Conservation (phyloP, 331 rosid species). For the Pyrus hybrid region DNA sequence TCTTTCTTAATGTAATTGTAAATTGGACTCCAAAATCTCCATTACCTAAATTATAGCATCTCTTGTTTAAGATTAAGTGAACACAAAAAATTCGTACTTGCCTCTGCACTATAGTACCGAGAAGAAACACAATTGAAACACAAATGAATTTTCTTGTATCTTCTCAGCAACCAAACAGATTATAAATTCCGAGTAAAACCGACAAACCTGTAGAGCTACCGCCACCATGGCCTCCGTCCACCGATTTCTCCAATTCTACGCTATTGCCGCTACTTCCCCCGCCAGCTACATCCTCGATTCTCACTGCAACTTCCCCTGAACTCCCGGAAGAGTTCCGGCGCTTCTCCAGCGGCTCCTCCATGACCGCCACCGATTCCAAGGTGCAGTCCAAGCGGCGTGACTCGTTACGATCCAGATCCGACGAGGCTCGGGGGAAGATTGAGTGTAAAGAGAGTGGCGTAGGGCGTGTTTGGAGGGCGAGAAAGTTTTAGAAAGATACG, state of each 20-base stretch:
- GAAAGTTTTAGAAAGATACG: background rate
- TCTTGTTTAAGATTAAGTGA: background rate
- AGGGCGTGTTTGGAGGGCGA: background rate
- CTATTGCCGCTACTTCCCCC: conserved; percentile 17
- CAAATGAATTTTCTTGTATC: background rate
- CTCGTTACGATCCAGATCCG: conserved; percentile 31
- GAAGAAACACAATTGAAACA: background rate
- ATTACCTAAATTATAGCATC: background rate
- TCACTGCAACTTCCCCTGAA: conserved; percentile 33
- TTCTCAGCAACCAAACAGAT: background rate
- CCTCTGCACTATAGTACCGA: background rate
- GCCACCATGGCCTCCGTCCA: conserved; percentile 14
- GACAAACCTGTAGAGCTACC: conserved; percentile 37
- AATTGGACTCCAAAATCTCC: background rate
- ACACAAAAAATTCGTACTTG: background rate
- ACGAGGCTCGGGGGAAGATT: background rate
- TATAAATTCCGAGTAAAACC: background rate
- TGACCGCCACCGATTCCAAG: conserved; percentile 21
- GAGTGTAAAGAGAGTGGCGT: background rate
- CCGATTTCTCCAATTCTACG: conserved; percentile 19
- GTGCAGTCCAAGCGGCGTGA: background rate
- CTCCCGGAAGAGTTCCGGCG: conserved; percentile 20
- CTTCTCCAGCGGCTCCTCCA: conserved; percentile 39
- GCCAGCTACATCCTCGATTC: conserved; percentile 11
- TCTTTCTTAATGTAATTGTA: background rate